phyloP scores from a whole-genome alignment of 2,329 filamentous ascomycete species.

The Colletotrichum sp. region DNA sequence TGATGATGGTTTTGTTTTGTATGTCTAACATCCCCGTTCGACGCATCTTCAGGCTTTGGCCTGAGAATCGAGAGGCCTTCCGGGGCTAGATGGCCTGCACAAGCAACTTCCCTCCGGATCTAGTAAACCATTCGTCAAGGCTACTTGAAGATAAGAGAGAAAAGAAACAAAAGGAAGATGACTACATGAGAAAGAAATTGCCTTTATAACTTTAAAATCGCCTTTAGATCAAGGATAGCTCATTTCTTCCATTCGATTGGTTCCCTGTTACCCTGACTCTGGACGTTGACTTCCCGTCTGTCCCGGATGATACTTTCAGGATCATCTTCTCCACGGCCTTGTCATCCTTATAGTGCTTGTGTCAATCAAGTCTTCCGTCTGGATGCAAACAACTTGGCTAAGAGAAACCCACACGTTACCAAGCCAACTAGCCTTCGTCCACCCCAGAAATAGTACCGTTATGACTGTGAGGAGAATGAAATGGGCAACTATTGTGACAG shows the following conservation, averaged over 20 bases:
- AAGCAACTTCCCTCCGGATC: too few relatives aligned
- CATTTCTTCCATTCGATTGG: background rate
- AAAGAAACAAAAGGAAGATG: too few relatives aligned
- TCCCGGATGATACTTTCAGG: accelerated
- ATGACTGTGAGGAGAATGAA: accelerated
- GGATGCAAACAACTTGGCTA: background rate
- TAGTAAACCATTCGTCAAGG: too few relatives aligned
- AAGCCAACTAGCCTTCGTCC: background rate
- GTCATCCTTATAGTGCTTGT: background rate
- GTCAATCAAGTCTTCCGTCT: background rate
- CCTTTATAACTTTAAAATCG: too few relatives aligned
- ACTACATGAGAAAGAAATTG: too few relatives aligned
- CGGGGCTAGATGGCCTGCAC: too few relatives aligned
- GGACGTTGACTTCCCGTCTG: accelerated
- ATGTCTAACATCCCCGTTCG: too few relatives aligned
- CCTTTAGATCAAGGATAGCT: background rate
- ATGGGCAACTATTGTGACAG: background rate
- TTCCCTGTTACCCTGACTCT: background rate
- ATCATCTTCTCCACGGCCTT: background rate
- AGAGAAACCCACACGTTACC: background rate
- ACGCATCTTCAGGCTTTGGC: too few relatives aligned
- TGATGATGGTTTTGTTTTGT: too few relatives aligned
- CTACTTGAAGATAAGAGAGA: too few relatives aligned
- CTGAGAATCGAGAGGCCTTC: too few relatives aligned
- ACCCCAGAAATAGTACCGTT: background rate